Evolutionary conservation across 1,139 yeast species (phyloP), one percentile per base, ranked within the genome.

Genomic region (Diutina neorugosa): DNA sequence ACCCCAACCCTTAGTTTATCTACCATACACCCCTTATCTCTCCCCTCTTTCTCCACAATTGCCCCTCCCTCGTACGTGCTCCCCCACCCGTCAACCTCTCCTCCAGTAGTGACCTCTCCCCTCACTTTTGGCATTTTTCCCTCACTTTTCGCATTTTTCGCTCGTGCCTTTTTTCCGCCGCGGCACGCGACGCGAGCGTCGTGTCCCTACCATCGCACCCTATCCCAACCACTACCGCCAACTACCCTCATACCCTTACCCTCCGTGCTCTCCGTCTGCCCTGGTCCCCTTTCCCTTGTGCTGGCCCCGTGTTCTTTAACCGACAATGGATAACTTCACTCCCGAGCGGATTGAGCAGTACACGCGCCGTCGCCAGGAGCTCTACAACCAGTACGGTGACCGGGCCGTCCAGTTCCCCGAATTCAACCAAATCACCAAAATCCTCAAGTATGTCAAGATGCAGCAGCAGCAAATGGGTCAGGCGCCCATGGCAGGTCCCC

Each of bases 331-430:
- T 12, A 25, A 27, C 50, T 27, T 46, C 52, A 59, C 65, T 18
- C 65, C 73, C 58, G 79, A 75, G 60, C 78, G 74, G 56, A 63
- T 74, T 44, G 77, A 72, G 61, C 71, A 69, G 59, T 66, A 70
- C 40, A 62, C 73, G 54, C 74, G 72, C 64, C 77, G 86, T 56
- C 81, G 86, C 86, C 81, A 80, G 58, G 84, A 79, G 62, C 68
- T 82, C 58, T 74, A 80, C 55, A 73, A 73, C 54, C 84, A 82
- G 61, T 80, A 71, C 60, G 86, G 87, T n/a, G 85, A 81, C 51
- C 80, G 76, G 57, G 87, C 82, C 1, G 74, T 74, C 11, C 78
- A 77, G 57, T 79, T 80, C 40, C 82, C 83, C 16, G 87, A 82
- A 65, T 82, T 78, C 63, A 73, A 77, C 49, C 82, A 79, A 57